phyloP scores from a whole-genome alignment of 1,284 basidiomycete species.

The Moniliella sp. region DNA sequence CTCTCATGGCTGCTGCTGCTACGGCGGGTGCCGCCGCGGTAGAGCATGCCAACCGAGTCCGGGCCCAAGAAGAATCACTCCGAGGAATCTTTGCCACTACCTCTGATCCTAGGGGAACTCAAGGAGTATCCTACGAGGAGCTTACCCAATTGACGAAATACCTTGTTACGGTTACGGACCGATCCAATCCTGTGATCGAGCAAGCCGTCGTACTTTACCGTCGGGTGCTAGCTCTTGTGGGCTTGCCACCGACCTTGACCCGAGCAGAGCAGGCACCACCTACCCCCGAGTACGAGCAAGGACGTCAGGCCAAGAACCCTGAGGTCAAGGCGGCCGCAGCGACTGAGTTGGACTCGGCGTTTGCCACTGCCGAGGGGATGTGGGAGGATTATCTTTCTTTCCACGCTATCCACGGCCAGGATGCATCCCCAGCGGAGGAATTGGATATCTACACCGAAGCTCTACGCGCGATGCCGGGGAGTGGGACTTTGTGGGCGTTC shows the following conservation, averaged over 20 bases:
- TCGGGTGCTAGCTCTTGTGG: conserved; percentile 6
- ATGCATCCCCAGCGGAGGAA: conserved; percentile 7
- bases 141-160: neutral
- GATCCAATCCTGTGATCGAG: conserved; percentile 3
- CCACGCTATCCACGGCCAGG: conserved; percentile 1
- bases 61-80: conserved; percentile 5
- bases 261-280: conserved; percentile 1
- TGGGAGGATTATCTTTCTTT: conserved; percentile 19
- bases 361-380: conserved; percentile 8
- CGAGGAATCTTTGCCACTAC: conserved; percentile 3
- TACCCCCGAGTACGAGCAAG: neutral
- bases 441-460: conserved; percentile 10
- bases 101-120: conserved; percentile 3
- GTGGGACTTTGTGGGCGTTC: conserved; percentile 9
- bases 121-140: conserved; percentile 2
- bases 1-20: conserved; percentile 14
- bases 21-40: conserved; percentile 7
- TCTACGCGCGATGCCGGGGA: conserved; percentile 10
- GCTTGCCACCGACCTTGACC: conserved; percentile 5
- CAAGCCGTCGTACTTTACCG: conserved; percentile 8
- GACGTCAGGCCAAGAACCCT: neutral
- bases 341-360: conserved; percentile 2
- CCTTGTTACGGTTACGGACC: conserved; percentile 3
- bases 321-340: conserved; percentile 2
- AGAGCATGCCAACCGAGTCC: no score